phyloP scores from a whole-genome alignment of 306 rosid genomes.

The Lablab purpureus region DNA sequence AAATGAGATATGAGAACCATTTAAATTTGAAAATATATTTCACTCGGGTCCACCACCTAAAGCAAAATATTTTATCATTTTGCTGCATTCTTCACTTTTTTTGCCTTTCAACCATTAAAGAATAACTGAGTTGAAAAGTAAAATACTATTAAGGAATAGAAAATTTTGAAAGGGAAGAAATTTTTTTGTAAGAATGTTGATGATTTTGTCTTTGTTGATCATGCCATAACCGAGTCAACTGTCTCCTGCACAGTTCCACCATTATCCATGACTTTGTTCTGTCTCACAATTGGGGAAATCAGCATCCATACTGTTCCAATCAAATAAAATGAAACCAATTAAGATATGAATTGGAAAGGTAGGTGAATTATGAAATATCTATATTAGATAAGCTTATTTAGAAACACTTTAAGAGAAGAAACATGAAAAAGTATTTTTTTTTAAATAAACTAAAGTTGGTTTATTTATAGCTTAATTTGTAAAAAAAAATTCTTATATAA shows the following conservation, averaged over 20 bases:
- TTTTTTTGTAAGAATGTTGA: background rate
- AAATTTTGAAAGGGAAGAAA: background rate
- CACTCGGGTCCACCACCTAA: background rate
- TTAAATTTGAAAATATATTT: background rate
- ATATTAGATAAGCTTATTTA: too few relatives aligned
- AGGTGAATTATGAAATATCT: background rate
- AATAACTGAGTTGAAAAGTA: conserved; percentile 6
- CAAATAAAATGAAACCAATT: conserved; percentile 25
- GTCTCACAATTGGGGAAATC: conserved; percentile 72
- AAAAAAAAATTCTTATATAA: too few relatives aligned
- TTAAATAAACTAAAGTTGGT: too few relatives aligned
- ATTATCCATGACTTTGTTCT: conserved; percentile 55
- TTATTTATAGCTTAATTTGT: too few relatives aligned
- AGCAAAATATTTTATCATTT: conserved; percentile 26
- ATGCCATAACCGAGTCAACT: conserved; percentile 51
- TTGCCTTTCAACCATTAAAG: conserved; percentile 21
- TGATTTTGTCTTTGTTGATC: conserved; percentile 33
- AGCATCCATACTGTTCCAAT: conserved; percentile 78
- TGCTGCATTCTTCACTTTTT: conserved; percentile 14
- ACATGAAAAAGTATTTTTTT: too few relatives aligned
- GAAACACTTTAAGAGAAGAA: too few relatives aligned
- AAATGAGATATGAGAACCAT: conserved; percentile 1
- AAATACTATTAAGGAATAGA: background rate
- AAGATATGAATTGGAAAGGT: background rate
- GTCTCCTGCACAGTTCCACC: conserved; percentile 55